Conservation (phyloP, 257 asterid genomes). For the Leptodermis oblonga region DNA sequence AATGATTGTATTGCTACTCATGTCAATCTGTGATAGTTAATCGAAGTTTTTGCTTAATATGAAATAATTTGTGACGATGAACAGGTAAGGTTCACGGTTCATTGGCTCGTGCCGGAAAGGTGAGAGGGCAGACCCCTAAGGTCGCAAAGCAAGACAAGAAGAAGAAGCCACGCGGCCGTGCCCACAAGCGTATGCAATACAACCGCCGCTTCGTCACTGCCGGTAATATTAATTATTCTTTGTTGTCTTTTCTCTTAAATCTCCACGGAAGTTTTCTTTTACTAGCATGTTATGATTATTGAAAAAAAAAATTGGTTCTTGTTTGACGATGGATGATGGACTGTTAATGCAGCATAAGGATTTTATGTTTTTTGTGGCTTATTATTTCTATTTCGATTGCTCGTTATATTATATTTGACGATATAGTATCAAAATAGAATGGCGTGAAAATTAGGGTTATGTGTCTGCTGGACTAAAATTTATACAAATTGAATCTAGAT, state of each 20-base stretch:
- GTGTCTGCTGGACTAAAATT: background rate
- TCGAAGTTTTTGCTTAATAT: background rate
- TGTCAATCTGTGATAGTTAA: background rate
- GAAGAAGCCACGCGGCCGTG: constrained; percentile 94
- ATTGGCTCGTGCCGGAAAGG: constrained; percentile 94
- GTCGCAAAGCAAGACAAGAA: constrained; percentile 85
- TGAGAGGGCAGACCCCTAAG: constrained; percentile 86
- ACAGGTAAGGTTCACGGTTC: constrained; percentile 97
- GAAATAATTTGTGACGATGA: background rate
- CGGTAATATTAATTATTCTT: constrained; percentile 31
- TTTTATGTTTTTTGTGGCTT: too few relatives aligned
- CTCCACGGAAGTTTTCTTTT: too few relatives aligned
- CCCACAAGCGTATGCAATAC: constrained; percentile 88
- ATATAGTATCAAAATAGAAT: background rate
- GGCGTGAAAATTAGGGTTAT: background rate
- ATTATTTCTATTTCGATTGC: too few relatives aligned
- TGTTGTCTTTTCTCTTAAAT: background rate
- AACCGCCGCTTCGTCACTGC: constrained; percentile 92
- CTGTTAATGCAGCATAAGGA: background rate
- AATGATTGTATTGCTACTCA: background rate
- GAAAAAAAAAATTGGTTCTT: too few relatives aligned
- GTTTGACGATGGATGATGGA: too few relatives aligned
- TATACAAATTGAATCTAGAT: too few relatives aligned
- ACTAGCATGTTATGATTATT: too few relatives aligned
- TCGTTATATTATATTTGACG: background rate